These are phyloP conservation scores for Apiospora arundinis DNA, from an alignment of 2,329 filamentous ascomycete genomes.

Conservation along the genomic window DNA sequence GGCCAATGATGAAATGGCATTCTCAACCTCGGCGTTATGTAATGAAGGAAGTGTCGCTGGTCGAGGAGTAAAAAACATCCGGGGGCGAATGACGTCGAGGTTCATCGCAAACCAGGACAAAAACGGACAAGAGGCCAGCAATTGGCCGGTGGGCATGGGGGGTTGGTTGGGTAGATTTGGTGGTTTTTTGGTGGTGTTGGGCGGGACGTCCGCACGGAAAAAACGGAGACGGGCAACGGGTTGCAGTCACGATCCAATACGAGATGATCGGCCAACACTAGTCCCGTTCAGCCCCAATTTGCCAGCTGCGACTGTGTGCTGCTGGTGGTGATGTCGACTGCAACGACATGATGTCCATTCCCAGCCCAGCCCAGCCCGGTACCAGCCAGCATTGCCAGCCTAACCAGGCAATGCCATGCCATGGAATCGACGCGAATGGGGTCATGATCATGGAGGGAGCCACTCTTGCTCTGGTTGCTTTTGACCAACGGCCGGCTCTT, in stretches of 20 bases:
- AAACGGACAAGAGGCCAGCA: neutral
- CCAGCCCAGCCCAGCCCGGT: neutral
- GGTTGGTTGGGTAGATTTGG: neutral
- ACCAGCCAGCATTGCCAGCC: too few species aligned
- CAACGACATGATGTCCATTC: neutral
- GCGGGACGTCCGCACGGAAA: neutral
- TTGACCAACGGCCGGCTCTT: neutral
- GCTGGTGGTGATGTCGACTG: neutral
- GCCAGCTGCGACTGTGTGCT: neutral
- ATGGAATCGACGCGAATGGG: neutral
- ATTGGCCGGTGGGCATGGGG: neutral
- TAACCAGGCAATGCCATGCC: neutral
- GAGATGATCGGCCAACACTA: conserved; percentile 7
- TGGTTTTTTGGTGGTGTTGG: neutral
- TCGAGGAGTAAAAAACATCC: neutral
- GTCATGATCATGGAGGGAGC: neutral
- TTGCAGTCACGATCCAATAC: neutral
- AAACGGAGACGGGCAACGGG: neutral
- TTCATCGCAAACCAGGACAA: neutral
- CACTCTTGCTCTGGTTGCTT: neutral
- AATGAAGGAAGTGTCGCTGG: neutral
- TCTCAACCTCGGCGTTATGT: neutral
- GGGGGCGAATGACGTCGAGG: conserved; percentile 4
- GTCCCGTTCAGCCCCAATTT: neutral
- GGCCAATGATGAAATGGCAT: neutral